These are phyloP conservation scores for Cryphonectria radicalis DNA, from an alignment of 2,329 filamentous ascomycete species.

Conservation along the genomic window DNA sequence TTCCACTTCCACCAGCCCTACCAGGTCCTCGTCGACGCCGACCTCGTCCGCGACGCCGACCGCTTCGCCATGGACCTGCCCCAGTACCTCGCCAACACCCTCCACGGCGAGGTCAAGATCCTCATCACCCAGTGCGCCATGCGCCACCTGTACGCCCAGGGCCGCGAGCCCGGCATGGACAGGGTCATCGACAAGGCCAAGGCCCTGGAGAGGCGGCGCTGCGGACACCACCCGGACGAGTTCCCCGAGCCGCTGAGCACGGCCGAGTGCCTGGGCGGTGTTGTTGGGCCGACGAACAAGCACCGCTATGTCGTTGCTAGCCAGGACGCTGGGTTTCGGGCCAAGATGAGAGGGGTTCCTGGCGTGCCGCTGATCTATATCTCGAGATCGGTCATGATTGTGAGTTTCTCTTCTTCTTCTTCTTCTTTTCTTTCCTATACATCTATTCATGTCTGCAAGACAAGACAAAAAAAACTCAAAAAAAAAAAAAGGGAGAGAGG, in stretches of 20 bases:
- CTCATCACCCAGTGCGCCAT: conserved; percentile 71
- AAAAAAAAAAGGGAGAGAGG: conserved; percentile 22
- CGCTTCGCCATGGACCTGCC: conserved; percentile 87
- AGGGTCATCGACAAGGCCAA: conserved; percentile 77
- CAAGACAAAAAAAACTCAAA: too few relatives aligned
- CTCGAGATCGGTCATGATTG: conserved; percentile 76
- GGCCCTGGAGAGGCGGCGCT: conserved; percentile 71
- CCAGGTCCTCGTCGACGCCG: conserved; percentile 86
- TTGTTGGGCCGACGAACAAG: conserved; percentile 85
- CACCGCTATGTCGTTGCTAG: conserved; percentile 79
- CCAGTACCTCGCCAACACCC: conserved; percentile 29
- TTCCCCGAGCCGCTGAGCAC: conserved; percentile 72
- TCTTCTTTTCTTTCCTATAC: conserved; percentile 40
- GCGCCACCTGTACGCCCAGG: conserved; percentile 71
- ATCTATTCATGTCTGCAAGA: not conserved
- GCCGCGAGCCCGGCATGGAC: conserved; percentile 55
- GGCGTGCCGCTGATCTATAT: conserved; percentile 82
- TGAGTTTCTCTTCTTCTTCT: conserved; percentile 52
- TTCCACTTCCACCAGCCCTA: conserved; percentile 95
- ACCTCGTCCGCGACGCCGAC: conserved; percentile 80
- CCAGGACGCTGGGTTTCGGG: conserved; percentile 68
- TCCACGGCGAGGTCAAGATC: conserved; percentile 81
- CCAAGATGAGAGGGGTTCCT: conserved; percentile 65
- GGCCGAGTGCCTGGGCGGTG: conserved; percentile 70
- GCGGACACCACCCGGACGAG: conserved; percentile 75